These are phyloP conservation scores for Linum usitatissimum DNA, from an alignment of 345 rosid species.

Conservation along the genomic window DNA sequence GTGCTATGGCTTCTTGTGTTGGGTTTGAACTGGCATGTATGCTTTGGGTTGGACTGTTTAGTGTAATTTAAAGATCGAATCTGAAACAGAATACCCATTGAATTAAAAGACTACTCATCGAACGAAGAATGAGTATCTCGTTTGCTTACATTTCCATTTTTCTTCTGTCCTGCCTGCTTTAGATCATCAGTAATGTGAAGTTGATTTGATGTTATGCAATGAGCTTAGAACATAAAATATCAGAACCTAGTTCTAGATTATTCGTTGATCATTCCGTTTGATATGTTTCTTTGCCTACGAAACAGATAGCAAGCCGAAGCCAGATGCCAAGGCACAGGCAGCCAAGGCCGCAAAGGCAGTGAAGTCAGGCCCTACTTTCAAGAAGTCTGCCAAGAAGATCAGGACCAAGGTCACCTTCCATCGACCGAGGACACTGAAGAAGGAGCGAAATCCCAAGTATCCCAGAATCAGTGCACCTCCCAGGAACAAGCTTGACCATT, in stretches of 20 bases:
- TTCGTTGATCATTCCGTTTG: neutral
- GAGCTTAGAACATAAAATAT: neutral
- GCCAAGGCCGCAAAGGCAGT: conserved; percentile 80
- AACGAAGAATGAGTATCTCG: too few relatives aligned
- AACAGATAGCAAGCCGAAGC: conserved; percentile 48
- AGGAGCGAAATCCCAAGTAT: conserved; percentile 66
- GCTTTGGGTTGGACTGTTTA: too few relatives aligned
- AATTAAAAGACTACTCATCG: neutral
- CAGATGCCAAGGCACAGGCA: conserved; percentile 80
- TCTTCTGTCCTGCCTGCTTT: neutral
- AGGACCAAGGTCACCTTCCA: conserved; percentile 85
- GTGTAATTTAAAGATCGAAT: too few relatives aligned
- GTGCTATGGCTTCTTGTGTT: too few relatives aligned
- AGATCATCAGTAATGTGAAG: neutral
- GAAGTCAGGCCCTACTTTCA: conserved; percentile 63
- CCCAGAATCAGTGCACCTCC: conserved; percentile 71
- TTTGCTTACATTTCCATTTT: too few relatives aligned
- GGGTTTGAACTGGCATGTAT: too few relatives aligned
- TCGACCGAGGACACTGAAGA: conserved; percentile 81
- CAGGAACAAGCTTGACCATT: conserved; percentile 89
- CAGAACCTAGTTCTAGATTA: neutral
- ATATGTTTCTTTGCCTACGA: conserved; percentile 1
- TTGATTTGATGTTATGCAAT: too few relatives aligned
- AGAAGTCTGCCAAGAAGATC: conserved; percentile 74
- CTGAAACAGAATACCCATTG: neutral